phyloP scores from a whole-genome alignment of 164 flowering plant genomes.

The Vitis riparia region DNA sequence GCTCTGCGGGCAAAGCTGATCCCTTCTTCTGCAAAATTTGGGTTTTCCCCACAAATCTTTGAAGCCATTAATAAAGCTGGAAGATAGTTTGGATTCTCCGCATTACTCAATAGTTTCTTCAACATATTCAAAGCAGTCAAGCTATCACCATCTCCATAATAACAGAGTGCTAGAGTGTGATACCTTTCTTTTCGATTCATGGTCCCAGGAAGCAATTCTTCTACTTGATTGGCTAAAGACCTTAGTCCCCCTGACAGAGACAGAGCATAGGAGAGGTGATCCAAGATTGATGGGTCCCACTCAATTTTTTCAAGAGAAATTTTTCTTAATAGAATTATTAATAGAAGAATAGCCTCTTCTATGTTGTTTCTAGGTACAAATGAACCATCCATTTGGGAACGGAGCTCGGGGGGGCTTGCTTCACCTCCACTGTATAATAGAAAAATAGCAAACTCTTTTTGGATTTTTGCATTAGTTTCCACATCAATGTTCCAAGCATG shows the following conservation, averaged over 20 bases:
- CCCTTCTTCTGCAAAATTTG: slow-evolving; percentile 58
- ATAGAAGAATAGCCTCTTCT: slow-evolving; percentile 84
- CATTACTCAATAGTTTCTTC: slow-evolving; percentile 46
- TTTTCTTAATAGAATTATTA: slow-evolving; percentile 64
- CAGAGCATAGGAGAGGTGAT: slow-evolving; percentile 81
- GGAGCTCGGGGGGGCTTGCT: slow-evolving; percentile 83
- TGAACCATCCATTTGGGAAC: slow-evolving; percentile 72
- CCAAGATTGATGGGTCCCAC: slow-evolving; percentile 84
- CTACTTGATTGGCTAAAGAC: slow-evolving; percentile 61
- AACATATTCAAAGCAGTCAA: slow-evolving; percentile 63
- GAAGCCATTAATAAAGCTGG: slow-evolving; percentile 69
- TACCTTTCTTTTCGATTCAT: slow-evolving; percentile 54
- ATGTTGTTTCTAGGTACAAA: slow-evolving; percentile 82
- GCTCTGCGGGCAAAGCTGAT: slow-evolving; percentile 41
- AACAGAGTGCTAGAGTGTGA: slow-evolving; percentile 71
- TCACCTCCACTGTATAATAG: slow-evolving; percentile 85
- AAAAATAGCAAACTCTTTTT: slow-evolving; percentile 80
- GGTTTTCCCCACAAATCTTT: slow-evolving; percentile 62
- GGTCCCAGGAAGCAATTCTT: slow-evolving; percentile 64
- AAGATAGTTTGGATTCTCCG: slow-evolving; percentile 42
- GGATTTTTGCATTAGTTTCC: slow-evolving; percentile 59
- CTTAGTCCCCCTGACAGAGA: slow-evolving; percentile 59
- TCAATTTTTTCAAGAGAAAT: slow-evolving; percentile 38
- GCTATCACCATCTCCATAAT: slow-evolving; percentile 68
- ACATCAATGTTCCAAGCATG: slow-evolving; percentile 78